Evolutionary conservation across 2,329 filamentous ascomycete species (phyloP), one percentile per base, ranked within the genome.

Genomic region (Nannizziopsis arthrosporioides): DNA sequence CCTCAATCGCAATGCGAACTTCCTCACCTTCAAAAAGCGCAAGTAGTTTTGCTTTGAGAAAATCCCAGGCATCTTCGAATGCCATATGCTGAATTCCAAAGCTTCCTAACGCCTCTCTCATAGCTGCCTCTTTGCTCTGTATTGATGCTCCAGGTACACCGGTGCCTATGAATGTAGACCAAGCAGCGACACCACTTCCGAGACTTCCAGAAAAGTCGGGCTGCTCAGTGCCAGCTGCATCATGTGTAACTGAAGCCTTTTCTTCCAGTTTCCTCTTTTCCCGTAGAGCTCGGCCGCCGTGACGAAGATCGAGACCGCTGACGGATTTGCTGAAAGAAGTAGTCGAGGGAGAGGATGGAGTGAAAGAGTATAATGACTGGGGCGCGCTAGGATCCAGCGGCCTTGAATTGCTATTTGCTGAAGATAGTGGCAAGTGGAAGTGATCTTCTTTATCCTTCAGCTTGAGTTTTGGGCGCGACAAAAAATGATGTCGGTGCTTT

Each of bases 201-300:
- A 57, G 44, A 56, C 61, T 35, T 54, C 54, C 44, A 61, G 54
- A 48, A 57, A 62, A 64, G 32, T 68, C 66, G 35, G 59, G 49
- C 44, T 62, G 60, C 40, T 68, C 67, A 31, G 50, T 47, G 19
- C 47, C 42, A n/a, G 42, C 41, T 32, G 51, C 49, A 19, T 52
- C 52, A 3, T 52, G 49, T 5, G 51, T 50, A 14, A 49, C 50
- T 15, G 58, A 54, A 46, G 55, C 52, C 14, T 48, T 73, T 55
- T 81, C 79, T 54, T 85, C 82, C 53, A 85, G 81, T 55, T 83
- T 82, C 63, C 82, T 84, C 71, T 90, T 94, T 61, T 94, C 87
- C 34, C 84, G 77, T 40, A 89, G 66, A 5, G 81, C 84, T 37
- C 83, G 76, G 1, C 82, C 85, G 37, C 83, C 85, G 66, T 90